phyloP scores from a whole-genome alignment of 495 filamentous ascomycete species.

The Lentithecium fluviatile region DNA sequence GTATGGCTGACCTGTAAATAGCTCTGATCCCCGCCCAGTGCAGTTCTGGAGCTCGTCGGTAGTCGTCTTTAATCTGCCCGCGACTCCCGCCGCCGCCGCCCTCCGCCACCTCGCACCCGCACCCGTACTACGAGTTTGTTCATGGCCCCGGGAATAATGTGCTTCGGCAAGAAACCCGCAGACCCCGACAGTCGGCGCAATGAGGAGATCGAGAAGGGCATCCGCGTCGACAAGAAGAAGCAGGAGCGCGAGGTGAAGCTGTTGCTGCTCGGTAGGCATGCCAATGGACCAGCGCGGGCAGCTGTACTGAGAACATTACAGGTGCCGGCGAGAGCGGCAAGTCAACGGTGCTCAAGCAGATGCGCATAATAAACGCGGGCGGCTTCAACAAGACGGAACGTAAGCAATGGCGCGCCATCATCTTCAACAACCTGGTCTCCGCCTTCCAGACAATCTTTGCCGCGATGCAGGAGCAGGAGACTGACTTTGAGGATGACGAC shows the following conservation, averaged over 20 bases:
- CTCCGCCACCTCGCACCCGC: background rate
- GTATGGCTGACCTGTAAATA: conserved; percentile 25
- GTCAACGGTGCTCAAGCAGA: conserved; percentile 99
- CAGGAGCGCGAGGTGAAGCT: conserved; percentile 99
- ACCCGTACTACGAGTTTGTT: background rate
- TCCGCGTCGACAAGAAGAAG: conserved; percentile 93
- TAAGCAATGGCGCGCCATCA: conserved; percentile 91
- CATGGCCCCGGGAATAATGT: conserved; percentile 42
- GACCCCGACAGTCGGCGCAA: conserved; percentile 58
- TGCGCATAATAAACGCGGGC: conserved; percentile 87
- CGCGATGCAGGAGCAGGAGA: conserved; percentile 39
- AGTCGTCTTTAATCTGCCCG: conserved; percentile 6
- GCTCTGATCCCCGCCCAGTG: conserved; percentile 2
- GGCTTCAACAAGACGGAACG: conserved; percentile 77
- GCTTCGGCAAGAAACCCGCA: conserved; percentile 42
- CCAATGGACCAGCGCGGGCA: background rate
- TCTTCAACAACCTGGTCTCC: conserved; percentile 98
- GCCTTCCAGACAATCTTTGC: conserved; percentile 54
- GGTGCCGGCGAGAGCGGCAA: conserved; percentile 99
- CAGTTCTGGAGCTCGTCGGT: conserved; percentile 8
- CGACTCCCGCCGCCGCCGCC: background rate
- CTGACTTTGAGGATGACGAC: conserved; percentile 42
- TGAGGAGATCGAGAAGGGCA: conserved; percentile 98
- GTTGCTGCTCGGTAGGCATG: conserved; percentile 83
- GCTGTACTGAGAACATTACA: conserved; percentile 43